phyloP scores from a whole-genome alignment of 371 early-diverging fungal species.

The Mucor mucedo region DNA sequence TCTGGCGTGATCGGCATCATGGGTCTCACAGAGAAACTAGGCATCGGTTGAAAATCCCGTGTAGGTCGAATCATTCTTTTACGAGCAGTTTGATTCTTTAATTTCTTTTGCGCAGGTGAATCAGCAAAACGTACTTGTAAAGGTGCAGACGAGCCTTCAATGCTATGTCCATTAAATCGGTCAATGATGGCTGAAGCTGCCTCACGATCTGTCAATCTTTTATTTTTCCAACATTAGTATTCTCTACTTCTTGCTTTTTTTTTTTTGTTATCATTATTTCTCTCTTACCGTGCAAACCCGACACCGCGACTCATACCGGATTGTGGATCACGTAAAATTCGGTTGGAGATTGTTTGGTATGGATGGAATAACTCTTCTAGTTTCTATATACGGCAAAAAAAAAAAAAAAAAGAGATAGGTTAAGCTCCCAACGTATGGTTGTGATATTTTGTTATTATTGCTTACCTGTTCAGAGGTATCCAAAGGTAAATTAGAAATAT shows the following conservation, averaged over 20 bases:
- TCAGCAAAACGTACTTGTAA: slow-evolving; percentile 86
- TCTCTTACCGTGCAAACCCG: slow-evolving; percentile 78
- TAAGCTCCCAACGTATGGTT: not conserved
- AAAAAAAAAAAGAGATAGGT: too few species aligned
- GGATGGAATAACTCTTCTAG: slow-evolving; percentile 71
- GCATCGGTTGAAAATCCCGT: slow-evolving; percentile 40
- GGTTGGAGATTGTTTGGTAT: slow-evolving; percentile 68
- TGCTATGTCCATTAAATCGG: slow-evolving; percentile 64
- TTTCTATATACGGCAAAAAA: slow-evolving; percentile 40
- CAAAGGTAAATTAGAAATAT: slow-evolving; percentile 82
- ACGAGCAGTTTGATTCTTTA: slow-evolving; percentile 66
- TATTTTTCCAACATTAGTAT: not conserved
- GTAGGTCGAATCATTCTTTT: slow-evolving; percentile 44
- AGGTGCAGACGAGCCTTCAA: slow-evolving; percentile 70
- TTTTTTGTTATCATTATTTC: not conserved
- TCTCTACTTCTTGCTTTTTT: not conserved
- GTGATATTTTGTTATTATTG: not conserved
- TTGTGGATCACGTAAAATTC: slow-evolving; percentile 73
- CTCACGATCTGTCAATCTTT: slow-evolving; percentile 72
- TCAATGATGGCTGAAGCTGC: slow-evolving; percentile 72
- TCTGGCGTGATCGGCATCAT: slow-evolving; percentile 58
- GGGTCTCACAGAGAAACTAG: slow-evolving; percentile 36
- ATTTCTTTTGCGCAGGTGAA: slow-evolving; percentile 77
- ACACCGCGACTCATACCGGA: slow-evolving; percentile 72
- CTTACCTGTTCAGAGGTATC: slow-evolving; percentile 73